Base-by-base conservation (phyloP, 108 stramenopile species). In the Ochromonas danica region DNA sequence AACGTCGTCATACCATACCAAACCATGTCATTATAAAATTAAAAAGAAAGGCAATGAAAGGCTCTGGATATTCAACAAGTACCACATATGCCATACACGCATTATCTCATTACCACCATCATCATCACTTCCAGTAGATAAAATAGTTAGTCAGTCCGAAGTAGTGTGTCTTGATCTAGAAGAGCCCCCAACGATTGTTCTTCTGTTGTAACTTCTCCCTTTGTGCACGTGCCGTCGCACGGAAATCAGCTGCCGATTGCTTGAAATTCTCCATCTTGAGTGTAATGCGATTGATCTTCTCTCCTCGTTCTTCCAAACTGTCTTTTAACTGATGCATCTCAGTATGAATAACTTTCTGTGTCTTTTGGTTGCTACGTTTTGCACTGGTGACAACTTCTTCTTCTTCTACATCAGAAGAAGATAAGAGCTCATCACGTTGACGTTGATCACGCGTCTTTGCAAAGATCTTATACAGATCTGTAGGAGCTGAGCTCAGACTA, bases 371-470 rank as follows among this genome's bases (percentile, higher is more conserved):
- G 31, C 33, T 35, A 14, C 30, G 17, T 67, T 36, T 28, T 28
- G 63, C 17, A 6, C 3, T 36, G 35, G 6, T 22, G 17, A 3
- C 63, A 67, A 14, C 63, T 10, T 35, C 35, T 67, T 28, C 33
- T 10, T 28, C 63, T 67, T 36, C 63, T 14, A 6, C 33, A 6
- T 67, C 63, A 36, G 30, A 6, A 10, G 33, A 3, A 67, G 3
- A 3, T 10, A 67, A 67, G 14, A 67, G 35, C 6, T 67, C 35
- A 67, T 67, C 63, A 35, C 33, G 27, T 36, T 3, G 10, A 10
- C 63, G 17, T 67, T 67, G 63, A 36, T 67, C 63, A 36, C 63
- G 63, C 3, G 14, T 67, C 31, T 67, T 67, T 67, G 63, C 63
- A 67, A 67, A 67, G 17, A 67, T 67, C 25, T 67, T 67, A 25